phyloP scores from a whole-genome alignment of 805 yeast species.

The Candida berthetii region DNA sequence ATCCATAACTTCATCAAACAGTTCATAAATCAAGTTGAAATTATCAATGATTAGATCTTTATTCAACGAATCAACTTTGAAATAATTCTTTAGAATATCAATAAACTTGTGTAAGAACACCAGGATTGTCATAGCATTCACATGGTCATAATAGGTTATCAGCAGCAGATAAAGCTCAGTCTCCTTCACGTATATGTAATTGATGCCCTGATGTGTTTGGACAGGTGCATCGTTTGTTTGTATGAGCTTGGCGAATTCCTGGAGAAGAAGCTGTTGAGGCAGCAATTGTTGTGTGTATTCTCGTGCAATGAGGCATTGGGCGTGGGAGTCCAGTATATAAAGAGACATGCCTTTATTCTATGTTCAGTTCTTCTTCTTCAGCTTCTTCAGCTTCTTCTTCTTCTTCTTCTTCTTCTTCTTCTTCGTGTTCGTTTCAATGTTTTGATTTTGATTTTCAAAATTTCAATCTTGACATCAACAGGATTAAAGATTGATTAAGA shows the following conservation, averaged over 20 bases:
- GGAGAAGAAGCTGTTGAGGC: conserved; percentile 5
- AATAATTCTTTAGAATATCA: conserved; percentile 38
- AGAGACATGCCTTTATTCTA: conserved; percentile 14
- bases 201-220: conserved; percentile 33
- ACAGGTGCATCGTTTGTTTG: conserved; percentile 10
- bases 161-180: conserved; percentile 33
- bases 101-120: conserved; percentile 47
- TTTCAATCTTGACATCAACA: too few species aligned
- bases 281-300: conserved; percentile 72
- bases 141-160: conserved; percentile 20
- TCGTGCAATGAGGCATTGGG: conserved; percentile 60
- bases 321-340: conserved; percentile 62
- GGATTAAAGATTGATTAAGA: too few species aligned
- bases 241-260: conserved; percentile 21
- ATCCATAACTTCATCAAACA: conserved; percentile 88
- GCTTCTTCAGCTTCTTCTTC: too few species aligned
- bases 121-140: conserved; percentile 51
- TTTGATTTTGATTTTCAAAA: too few species aligned
- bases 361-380: too few species aligned
- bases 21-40: conserved; percentile 66
- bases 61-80: conserved; percentile 33
- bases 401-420: too few species aligned
- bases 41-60: conserved; percentile 66
- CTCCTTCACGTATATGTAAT: conserved; percentile 47
- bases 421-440: too few species aligned